Evolutionary conservation across 257 asterid species (phyloP).

Genomic region (Ligustrum vulgare): DNA sequence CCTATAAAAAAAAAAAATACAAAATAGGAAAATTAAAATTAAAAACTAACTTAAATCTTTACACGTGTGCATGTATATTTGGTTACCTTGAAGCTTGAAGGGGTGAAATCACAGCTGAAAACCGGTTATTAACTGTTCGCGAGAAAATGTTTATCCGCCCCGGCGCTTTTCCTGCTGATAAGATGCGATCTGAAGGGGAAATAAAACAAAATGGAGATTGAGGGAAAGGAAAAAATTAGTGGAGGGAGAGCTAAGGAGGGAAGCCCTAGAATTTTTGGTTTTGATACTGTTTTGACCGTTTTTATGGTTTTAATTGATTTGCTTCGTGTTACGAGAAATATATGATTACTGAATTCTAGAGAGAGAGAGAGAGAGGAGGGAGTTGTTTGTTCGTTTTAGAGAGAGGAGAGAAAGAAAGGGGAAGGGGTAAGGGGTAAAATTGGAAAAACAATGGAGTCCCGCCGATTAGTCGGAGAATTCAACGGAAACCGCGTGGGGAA

Average conservation of each 20-base stretch:
- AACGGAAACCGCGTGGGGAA: conserved; percentile 14
- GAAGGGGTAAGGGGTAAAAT: background rate
- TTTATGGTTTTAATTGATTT: background rate
- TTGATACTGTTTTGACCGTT: conserved; percentile 2
- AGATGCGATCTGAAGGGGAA: conserved; percentile 28
- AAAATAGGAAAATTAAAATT: no score
- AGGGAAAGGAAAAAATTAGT: conserved; percentile 10
- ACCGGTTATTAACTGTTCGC: background rate
- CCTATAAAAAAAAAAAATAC: conserved; percentile 10
- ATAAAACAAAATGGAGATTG: conserved; percentile 18
- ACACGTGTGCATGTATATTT: conserved; percentile 25
- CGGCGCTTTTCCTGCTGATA: conserved; percentile 18
- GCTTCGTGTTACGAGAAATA: conserved; percentile 29
- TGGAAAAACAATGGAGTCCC: background rate
- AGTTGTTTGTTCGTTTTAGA: conserved; percentile 23
- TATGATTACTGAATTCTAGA: conserved; percentile 23
- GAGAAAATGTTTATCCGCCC: conserved; percentile 22
- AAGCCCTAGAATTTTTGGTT: conserved; percentile 40
- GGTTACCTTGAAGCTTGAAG: conserved; percentile 30
- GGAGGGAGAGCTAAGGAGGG: conserved; percentile 30
- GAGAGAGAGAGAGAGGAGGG: conserved; percentile 32
- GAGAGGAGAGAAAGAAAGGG: conserved; percentile 15
- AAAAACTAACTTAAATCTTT: conserved; percentile 2
- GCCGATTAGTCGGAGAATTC: conserved; percentile 7
- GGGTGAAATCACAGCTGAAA: conserved; percentile 18